Conservation (phyloP, 2,329 filamentous ascomycete genomes). For the Diplodia intermedia region DNA sequence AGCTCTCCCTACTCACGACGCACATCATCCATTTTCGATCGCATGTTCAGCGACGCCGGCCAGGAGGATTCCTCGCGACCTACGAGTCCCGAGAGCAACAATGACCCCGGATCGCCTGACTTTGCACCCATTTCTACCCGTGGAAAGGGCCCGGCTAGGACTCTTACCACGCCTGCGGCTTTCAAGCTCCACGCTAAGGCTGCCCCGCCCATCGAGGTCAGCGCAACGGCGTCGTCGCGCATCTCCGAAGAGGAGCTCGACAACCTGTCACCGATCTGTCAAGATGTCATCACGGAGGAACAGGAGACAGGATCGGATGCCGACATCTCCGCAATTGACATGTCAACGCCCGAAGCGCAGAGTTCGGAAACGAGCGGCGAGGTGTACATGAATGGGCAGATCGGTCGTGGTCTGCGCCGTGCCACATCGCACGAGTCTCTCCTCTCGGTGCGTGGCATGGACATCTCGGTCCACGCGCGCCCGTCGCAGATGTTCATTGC, state of each 20-base stretch:
- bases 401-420: constrained; percentile 40
- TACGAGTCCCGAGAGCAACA: constrained; percentile 80
- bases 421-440: constrained; percentile 85
- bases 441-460: constrained; percentile 83
- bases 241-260: constrained; percentile 35
- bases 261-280: constrained; percentile 12
- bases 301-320: constrained; percentile 6
- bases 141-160: constrained; percentile 23
- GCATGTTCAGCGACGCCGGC: constrained; percentile 63
- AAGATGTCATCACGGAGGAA: constrained; percentile 39
- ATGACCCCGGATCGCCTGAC: constrained; percentile 61
- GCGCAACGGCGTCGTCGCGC: constrained; percentile 40
- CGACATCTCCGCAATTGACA: constrained; percentile 7
- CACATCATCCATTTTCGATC: constrained; percentile 79
- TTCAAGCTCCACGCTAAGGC: constrained; percentile 41
- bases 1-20: constrained; percentile 77
- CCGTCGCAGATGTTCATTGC: constrained; percentile 74
- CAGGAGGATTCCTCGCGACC: constrained; percentile 76
- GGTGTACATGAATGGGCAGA: constrained; percentile 41
- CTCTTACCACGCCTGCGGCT: constrained; percentile 23
- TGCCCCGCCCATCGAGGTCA: constrained; percentile 36
- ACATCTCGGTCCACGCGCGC: constrained; percentile 81
- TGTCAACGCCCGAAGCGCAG: constrained; percentile 23
- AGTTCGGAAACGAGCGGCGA: constrained; percentile 25
- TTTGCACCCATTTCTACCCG: constrained; percentile 49